Conservation (phyloP, 202 grass and related monocot species). For the Zizania palustris region DNA sequence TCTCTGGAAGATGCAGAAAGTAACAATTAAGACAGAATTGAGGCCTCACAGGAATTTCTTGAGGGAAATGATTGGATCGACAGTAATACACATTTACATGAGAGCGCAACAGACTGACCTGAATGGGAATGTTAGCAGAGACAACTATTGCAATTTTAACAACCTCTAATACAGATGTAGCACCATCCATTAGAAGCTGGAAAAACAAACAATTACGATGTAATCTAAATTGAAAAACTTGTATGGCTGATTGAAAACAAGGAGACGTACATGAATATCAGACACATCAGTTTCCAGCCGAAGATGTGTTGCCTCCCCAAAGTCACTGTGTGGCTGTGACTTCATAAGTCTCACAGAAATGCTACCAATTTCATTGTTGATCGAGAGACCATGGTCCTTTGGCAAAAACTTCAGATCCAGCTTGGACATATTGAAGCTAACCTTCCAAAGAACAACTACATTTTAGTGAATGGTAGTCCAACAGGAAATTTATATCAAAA, state of each 20-base stretch:
- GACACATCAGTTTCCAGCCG: constrained; percentile 73
- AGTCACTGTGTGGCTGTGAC: constrained; percentile 55
- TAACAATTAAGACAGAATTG: constrained; percentile 24
- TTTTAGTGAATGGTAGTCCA: constrained; percentile 65
- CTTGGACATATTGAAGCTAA: constrained; percentile 99
- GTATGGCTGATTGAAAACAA: constrained; percentile 27
- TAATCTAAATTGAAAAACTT: constrained; percentile 35
- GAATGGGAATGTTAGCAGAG: constrained; percentile 76
- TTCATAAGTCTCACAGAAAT: constrained; percentile 69
- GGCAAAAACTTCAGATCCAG: constrained; percentile 94
- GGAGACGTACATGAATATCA: constrained; percentile 77
- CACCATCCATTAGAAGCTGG: constrained; percentile 87
- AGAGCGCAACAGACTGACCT: constrained; percentile 56
- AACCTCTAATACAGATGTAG: constrained; percentile 79
- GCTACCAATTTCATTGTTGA: constrained; percentile 79
- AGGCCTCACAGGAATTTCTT: constrained; percentile 22
- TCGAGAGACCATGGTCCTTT: constrained; percentile 62
- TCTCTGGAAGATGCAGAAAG: constrained; percentile 11
- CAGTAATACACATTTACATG: constrained; percentile 11
- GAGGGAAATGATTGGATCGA: constrained; percentile 26
- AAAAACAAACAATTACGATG: constrained; percentile 48
- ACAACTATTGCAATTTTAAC: constrained; percentile 64
- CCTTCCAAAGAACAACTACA: constrained; percentile 93
- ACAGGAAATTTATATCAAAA: constrained; percentile 14
- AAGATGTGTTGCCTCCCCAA: constrained; percentile 64